Base-by-base conservation (phyloP, 768 basidiomycete genomes). In the Flagelloscypha sp. region DNA sequence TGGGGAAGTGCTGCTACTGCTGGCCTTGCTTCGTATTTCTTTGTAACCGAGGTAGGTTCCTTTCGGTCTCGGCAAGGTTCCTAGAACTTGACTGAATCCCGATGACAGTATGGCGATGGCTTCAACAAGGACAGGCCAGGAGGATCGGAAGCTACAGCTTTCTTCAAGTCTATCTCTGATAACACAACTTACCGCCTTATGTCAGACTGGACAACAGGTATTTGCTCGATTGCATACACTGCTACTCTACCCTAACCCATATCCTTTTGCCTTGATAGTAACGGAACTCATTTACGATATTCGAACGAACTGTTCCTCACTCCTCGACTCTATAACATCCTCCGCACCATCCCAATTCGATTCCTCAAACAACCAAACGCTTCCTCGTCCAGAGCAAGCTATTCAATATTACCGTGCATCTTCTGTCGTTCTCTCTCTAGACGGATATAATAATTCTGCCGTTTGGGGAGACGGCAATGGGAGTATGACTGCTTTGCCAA, bases 401-500 rank as follows among this genome's bases (percentile, higher is more conserved):
- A 41, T 66, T 21, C 61, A 70, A 24, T 70, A 70, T 46, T 70
- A 63, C 41, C 67, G 68, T 24, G 56, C 63, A 1, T 62, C 62
- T 43, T 64, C 60, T 32, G 52, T 66, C 24, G 61, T 56, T 13
- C 56, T 70, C 7, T 59, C 61, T 1, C 52, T 70, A 2, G 59
- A 70, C n/a, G 65, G 66, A 3, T 70, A 70, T 43, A 67, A 70
- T 35, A 55, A 70, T 38, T 64, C 66, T 0, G 59, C 58, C 7
- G 60, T 56, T n/a, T n/a, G n/a, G n/a, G n/a, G n/a, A n/a, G n/a
- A n/a, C n/a, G n/a, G n/a, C n/a, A n/a, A n/a, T n/a, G n/a, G n/a
- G n/a, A n/a, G n/a, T n/a, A n/a, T n/a, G n/a, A n/a, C n/a, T n/a
- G n/a, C n/a, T n/a, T n/a, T n/a, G n/a, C n/a, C n/a, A n/a, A n/a